Evolutionary conservation across 169 alveolate genomes (phyloP), one percentile per base, ranked within the genome.

Genomic region (Cryptosporidium viatorum): DNA sequence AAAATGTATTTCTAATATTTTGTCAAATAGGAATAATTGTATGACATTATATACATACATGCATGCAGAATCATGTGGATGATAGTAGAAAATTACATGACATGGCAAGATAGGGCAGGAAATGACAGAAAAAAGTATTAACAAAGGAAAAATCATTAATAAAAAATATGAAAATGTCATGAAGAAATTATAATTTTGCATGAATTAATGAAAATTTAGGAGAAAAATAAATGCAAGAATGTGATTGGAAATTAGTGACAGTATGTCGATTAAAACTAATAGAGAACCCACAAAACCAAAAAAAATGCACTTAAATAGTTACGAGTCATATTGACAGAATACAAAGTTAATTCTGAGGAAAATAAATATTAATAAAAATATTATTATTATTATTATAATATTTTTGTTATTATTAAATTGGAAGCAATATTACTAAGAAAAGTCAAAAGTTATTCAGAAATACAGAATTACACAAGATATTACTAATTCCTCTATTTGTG

Each of bases 301-400:
- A 48, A 50, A 71, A 31, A 71, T 55, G 69, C 69, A 71, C 26
- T 33, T 23, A 45, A 69, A 33, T 71, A 23, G 16, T 71, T 51
- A 50, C n/a, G 33, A 48, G 85, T 48, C 85, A 71, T 29, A 51
- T 50, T 71, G 69, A 71, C 85, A 71, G 67, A 50, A 26, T 50
- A 71, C n/a, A 71, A 71, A 71, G 67, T 71, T 71, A 71, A 65
- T 65, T 65, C 71, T 65, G 71, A 16, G 31, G 50, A 65, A 65
- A 65, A 65, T 65, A 65, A 65, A 31, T 65, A 65, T 65, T 37
- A 65, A 65, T 65, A 26, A 33, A 65, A n/a, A 65, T 37, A 31
- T 65, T 12, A 65, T 35, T 35, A 26, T 26, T 60, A 21, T 26
- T 10, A 26, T 10, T 18, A 5, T 60, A 60, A 52, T 26, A 48